Percentiles rank a stretch among this genome's conserved stretches.
Conservation (phyloP, 495 filamentous ascomycete species). For the Penicillium chermesinum region DNA sequence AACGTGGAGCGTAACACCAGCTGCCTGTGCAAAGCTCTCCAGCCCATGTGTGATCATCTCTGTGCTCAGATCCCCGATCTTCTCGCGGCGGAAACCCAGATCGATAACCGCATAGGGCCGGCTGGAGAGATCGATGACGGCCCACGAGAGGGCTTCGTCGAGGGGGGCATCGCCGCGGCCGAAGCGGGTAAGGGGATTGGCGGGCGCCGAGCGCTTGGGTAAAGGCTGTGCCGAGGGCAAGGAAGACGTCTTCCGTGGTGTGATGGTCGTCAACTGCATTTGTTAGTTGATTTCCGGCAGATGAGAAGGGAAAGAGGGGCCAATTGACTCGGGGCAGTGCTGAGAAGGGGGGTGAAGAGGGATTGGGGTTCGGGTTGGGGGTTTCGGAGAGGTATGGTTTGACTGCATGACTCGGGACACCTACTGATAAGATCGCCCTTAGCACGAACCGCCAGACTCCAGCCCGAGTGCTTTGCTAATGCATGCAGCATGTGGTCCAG, state of each 20-base stretch:
- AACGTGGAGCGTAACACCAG: conserved; percentile 89
- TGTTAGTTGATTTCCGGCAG: no score
- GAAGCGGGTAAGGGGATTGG: conserved; percentile 79
- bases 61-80: conserved; percentile 84
- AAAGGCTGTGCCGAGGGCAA: conserved; percentile 85
- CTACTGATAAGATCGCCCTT: conserved; percentile 86
- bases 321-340: no score
- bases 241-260: conserved; percentile 91
- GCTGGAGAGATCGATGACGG: conserved; percentile 90
- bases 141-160: conserved; percentile 90
- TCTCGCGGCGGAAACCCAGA: conserved; percentile 78
- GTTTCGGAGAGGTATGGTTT: neutral
- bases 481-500: conserved; percentile 99
- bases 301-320: no score
- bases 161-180: conserved; percentile 86
- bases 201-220: conserved; percentile 67
- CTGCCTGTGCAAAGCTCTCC: conserved; percentile 85
- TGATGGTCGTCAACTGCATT: conserved; percentile 99
- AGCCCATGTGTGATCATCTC: conserved; percentile 98
- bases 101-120: conserved; percentile 80
- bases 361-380: neutral
- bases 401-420: conserved; percentile 41
- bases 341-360: neutral
- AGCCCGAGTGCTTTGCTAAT: conserved; percentile 89
- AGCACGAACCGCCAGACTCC: conserved; percentile 77